Conservation (phyloP, 1,284 basidiomycete genomes). For the Uromyces viciae-fabae region DNA sequence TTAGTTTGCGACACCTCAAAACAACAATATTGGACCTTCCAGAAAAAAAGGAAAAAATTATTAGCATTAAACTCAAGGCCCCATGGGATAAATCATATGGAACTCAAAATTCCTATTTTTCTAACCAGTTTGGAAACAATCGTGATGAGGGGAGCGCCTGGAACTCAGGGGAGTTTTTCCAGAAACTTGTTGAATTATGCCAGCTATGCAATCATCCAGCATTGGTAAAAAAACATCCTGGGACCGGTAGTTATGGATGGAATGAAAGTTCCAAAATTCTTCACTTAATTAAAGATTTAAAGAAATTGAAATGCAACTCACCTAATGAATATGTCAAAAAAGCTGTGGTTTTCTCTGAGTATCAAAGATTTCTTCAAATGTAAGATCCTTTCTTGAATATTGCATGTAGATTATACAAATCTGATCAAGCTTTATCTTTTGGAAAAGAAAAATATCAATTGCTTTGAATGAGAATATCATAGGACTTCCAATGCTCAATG, state of each 20-base stretch:
- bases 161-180: not conserved
- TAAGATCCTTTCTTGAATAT: too few species aligned
- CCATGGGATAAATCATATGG: not conserved
- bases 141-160: not conserved
- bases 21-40: not conserved
- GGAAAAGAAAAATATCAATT: too few species aligned
- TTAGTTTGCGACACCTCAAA: not conserved
- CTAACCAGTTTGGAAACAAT: not conserved
- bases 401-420: too few species aligned
- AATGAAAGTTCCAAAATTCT: not conserved
- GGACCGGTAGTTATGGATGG: not conserved
- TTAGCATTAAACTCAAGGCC: not conserved
- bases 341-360: too few species aligned
- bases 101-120: not conserved
- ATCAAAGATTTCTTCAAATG: too few species aligned
- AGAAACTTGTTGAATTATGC: not conserved
- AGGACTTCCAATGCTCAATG: too few species aligned
- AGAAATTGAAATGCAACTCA: too few species aligned
- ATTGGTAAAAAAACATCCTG: not conserved
- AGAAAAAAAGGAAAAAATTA: not conserved
- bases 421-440: too few species aligned
- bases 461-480: too few species aligned
- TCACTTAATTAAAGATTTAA: not conserved
- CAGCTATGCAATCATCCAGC: not conserved
- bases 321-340: too few species aligned